phyloP scores from a whole-genome alignment of 768 basidiomycete genomes.

The Lentinula aciculospora region DNA sequence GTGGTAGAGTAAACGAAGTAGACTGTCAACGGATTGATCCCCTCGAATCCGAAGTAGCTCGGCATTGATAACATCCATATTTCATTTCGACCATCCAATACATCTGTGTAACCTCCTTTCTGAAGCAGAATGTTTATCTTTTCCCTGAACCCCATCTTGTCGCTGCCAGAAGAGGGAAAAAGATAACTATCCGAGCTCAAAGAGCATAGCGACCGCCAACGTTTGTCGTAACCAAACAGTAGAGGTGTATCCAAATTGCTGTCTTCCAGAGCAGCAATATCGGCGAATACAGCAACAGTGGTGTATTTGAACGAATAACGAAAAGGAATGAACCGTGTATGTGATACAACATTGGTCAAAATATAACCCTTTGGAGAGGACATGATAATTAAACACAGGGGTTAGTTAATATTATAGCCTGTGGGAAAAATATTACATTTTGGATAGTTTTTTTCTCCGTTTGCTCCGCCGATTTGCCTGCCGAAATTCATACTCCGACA shows the following conservation, averaged over 20 bases:
- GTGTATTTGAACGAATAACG: constrained; percentile 58
- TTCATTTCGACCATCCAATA: constrained; percentile 21
- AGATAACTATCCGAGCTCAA: constrained; percentile 43
- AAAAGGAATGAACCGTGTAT: constrained; percentile 45
- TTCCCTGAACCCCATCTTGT: constrained; percentile 23
- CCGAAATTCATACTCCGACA: neutral
- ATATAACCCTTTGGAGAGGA: constrained; percentile 32
- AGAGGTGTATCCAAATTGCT: constrained; percentile 39
- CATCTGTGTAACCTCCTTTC: constrained; percentile 18
- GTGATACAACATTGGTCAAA: constrained; percentile 46
- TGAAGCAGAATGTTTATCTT: constrained; percentile 35
- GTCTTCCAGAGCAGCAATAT: constrained; percentile 47
- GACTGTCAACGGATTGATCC: constrained; percentile 66
- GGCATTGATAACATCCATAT: constrained; percentile 78
- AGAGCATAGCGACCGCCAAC: constrained; percentile 38
- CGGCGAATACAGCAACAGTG: constrained; percentile 49
- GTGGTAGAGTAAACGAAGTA: constrained; percentile 52
- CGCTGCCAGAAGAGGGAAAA: constrained; percentile 16
- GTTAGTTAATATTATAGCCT: neutral
- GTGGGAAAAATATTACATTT: neutral
- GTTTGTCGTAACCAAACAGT: constrained; percentile 51
- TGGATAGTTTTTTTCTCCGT: neutral
- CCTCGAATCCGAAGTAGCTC: constrained; percentile 57
- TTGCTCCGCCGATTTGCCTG: neutral
- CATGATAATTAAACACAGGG: neutral